Conservation (phyloP, 768 basidiomycete genomes). For the Suillus sp. region DNA sequence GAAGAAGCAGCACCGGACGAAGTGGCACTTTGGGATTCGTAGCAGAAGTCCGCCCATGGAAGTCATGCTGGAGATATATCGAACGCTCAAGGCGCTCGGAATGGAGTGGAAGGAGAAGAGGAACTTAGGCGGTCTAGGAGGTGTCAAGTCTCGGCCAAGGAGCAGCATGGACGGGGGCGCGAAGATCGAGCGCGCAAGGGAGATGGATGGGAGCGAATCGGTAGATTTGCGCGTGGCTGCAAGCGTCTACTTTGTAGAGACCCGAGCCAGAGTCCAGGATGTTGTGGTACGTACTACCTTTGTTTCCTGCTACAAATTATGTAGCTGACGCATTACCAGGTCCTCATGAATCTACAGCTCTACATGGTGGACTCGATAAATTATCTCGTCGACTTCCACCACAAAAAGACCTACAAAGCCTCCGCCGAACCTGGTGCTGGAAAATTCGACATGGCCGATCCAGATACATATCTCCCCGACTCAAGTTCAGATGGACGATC, state of each 20-base stretch:
- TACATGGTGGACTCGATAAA: conserved; percentile 96
- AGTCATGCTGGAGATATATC: conserved; percentile 98
- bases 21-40: conserved; percentile 99
- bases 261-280: conserved; percentile 84
- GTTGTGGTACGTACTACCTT: conserved; percentile 71
- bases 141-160: conserved; percentile 38
- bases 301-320: conserved; percentile 8
- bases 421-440: conserved; percentile 66
- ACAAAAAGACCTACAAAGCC: conserved; percentile 91
- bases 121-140: conserved; percentile 72
- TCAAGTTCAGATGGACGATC: conserved; percentile 60
- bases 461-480: conserved; percentile 39
- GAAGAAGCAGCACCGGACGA: conserved; percentile 76
- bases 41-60: conserved; percentile 96
- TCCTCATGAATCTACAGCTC: conserved; percentile 95
- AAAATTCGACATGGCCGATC: conserved; percentile 64
- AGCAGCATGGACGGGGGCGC: conserved; percentile 37
- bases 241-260: conserved; percentile 91
- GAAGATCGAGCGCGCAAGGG: conserved; percentile 62
- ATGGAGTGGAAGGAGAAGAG: conserved; percentile 99
- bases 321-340: conserved; percentile 44
- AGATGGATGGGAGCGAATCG: conserved; percentile 58
- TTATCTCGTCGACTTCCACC: conserved; percentile 97
- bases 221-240: conserved; percentile 71
- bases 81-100: conserved; percentile 83